Percentiles rank a stretch among this genome's conserved stretches.
These are phyloP conservation scores for Penicillium turbatum DNA, from an alignment of 495 filamentous ascomycete genomes.

Conservation along the genomic window DNA sequence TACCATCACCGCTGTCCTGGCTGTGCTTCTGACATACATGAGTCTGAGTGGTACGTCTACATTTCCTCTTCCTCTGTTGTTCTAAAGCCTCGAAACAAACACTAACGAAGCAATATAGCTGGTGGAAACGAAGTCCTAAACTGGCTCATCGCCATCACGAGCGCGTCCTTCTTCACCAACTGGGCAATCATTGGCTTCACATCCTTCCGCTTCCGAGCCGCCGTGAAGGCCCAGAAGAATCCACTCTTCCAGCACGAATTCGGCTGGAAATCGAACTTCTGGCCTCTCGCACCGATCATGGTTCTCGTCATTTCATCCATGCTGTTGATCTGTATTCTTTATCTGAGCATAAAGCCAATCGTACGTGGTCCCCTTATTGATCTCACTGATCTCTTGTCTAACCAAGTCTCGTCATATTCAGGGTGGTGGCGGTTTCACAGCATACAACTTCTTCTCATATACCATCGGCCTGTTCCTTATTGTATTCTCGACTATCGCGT, in stretches of 20 bases:
- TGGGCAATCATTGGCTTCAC: conserved; percentile 31
- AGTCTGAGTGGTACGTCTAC: conserved; percentile 20
- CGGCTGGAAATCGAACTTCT: conserved; percentile 25
- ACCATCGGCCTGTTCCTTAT: conserved; percentile 28
- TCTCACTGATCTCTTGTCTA: not conserved
- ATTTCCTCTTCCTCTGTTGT: not conserved
- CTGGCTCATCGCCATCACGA: conserved; percentile 28
- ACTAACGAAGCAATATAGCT: not conserved
- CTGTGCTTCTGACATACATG: conserved; percentile 27
- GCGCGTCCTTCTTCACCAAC: conserved; percentile 28
- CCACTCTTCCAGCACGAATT: conserved; percentile 21
- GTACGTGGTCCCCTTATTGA: not conserved
- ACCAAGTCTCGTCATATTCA: not conserved
- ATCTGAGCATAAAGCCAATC: conserved; percentile 10
- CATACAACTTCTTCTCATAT: conserved; percentile 30
- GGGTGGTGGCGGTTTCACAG: conserved; percentile 5
- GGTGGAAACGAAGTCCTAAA: conserved; percentile 11
- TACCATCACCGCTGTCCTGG: conserved; percentile 16
- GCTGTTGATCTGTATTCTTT: conserved; percentile 17
- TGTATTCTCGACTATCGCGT: conserved; percentile 12
- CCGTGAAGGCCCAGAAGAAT: conserved; percentile 29
- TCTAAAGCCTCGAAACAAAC: not conserved
- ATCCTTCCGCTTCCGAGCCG: conserved; percentile 27
- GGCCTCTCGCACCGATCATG: conserved; percentile 28
- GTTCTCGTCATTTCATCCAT: conserved; percentile 15